These are phyloP conservation scores for Conoideocrella luteorostrata DNA, from an alignment of 2,329 filamentous ascomycete genomes.

Conservation along the genomic window DNA sequence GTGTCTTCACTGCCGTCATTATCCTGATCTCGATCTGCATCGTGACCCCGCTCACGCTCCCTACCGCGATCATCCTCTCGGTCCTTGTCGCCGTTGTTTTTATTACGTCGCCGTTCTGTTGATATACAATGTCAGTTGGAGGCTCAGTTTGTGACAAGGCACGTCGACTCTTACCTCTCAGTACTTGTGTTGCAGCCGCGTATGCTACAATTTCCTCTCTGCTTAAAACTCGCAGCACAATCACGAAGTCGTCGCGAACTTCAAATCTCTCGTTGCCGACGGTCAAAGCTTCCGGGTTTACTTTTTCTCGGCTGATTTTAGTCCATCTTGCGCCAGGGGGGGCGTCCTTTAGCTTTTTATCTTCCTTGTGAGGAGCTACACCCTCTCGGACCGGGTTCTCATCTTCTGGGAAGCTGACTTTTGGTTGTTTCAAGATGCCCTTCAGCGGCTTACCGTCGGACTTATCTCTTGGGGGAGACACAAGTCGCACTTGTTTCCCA, in stretches of 20 bases:
- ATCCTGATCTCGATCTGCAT: slow-evolving; percentile 7
- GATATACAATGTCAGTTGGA: neutral
- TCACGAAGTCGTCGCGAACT: slow-evolving; percentile 87
- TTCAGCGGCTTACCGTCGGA: slow-evolving; percentile 65
- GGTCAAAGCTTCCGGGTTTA: slow-evolving; percentile 82
- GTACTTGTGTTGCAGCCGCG: slow-evolving; percentile 70
- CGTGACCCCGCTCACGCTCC: neutral
- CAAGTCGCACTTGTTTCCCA: slow-evolving; percentile 55
- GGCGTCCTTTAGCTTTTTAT: slow-evolving; percentile 63
- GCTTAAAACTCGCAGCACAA: slow-evolving; percentile 79
- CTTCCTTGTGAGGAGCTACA: slow-evolving; percentile 88
- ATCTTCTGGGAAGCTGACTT: slow-evolving; percentile 79
- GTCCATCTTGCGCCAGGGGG: slow-evolving; percentile 83
- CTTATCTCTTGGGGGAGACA: slow-evolving; percentile 62
- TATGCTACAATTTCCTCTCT: slow-evolving; percentile 88
- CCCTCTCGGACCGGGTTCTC: slow-evolving; percentile 78
- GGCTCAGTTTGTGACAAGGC: too few relatives aligned
- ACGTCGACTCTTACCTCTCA: slow-evolving; percentile 77
- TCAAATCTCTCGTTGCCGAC: slow-evolving; percentile 88
- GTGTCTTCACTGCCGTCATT: slow-evolving; percentile 13
- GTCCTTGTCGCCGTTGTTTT: slow-evolving; percentile 30
- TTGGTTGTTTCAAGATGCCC: slow-evolving; percentile 81
- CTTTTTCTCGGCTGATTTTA: slow-evolving; percentile 80
- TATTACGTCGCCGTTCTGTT: slow-evolving; percentile 26
- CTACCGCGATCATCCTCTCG: slow-evolving; percentile 16